Conservation (phyloP, 495 filamentous ascomycete genomes). For the Aspergillus carlsbadensis region DNA sequence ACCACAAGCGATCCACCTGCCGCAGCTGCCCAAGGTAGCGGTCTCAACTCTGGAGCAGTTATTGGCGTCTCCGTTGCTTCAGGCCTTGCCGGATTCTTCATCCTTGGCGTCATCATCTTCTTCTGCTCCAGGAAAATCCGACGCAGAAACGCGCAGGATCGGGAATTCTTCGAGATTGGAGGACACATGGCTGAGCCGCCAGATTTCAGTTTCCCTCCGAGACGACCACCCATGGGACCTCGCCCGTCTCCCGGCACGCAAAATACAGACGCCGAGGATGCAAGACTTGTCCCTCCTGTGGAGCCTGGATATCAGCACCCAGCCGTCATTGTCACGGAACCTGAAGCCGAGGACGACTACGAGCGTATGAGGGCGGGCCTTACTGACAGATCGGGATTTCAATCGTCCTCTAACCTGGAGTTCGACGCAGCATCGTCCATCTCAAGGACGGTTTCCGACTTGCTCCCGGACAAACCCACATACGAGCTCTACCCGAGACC, state of each 20-base stretch:
- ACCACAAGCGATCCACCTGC: slow-evolving; percentile 5
- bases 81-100: slow-evolving; percentile 38
- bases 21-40: slow-evolving; percentile 7
- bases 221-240: slow-evolving; percentile 19
- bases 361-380: not conserved
- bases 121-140: slow-evolving; percentile 35
- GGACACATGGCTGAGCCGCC: slow-evolving; percentile 43
- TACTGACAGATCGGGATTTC: slow-evolving; percentile 27
- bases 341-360: slow-evolving; percentile 10
- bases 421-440: slow-evolving; percentile 28
- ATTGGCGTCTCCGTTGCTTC: slow-evolving; percentile 45
- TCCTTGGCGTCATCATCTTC: slow-evolving; percentile 38
- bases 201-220: slow-evolving; percentile 30
- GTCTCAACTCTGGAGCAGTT: slow-evolving; percentile 34
- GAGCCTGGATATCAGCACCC: slow-evolving; percentile 17
- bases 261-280: slow-evolving; percentile 15
- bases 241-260: slow-evolving; percentile 11
- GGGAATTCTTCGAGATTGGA: slow-evolving; percentile 43
- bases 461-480: slow-evolving; percentile 27
- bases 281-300: slow-evolving; percentile 22
- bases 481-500: slow-evolving; percentile 38
- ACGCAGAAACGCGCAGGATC: slow-evolving; percentile 23
- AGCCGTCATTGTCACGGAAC: slow-evolving; percentile 20
- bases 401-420: slow-evolving; percentile 33
- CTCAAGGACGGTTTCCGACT: slow-evolving; percentile 32